Evolutionary conservation across 116 monocot species (phyloP).

Genomic region (Dioscorea cayenensis): DNA sequence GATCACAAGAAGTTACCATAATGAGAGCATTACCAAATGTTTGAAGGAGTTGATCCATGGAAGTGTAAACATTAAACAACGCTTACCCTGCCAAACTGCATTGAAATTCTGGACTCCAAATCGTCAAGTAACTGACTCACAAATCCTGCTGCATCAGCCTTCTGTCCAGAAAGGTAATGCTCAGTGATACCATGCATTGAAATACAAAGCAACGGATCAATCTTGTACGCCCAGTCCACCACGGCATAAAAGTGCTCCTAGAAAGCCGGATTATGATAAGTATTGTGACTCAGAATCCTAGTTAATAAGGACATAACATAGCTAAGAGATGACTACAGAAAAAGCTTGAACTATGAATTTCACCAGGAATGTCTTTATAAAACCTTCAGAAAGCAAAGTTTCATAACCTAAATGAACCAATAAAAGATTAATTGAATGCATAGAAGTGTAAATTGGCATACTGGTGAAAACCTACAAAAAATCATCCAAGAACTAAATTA

Average conservation of each 20-base stretch:
- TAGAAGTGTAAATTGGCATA: not conserved
- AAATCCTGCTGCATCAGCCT: constrained; percentile 98
- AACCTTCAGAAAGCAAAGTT: not conserved
- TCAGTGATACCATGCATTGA: constrained; percentile 99
- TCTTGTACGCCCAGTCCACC: constrained; percentile 96
- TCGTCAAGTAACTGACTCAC: constrained; percentile 85
- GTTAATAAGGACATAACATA: not conserved
- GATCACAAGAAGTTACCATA: not conserved
- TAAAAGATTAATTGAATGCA: not conserved
- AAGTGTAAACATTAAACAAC: not conserved
- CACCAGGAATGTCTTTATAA: not conserved
- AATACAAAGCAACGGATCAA: constrained; percentile 91
- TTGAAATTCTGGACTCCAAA: constrained; percentile 68
- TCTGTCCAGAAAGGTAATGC: constrained; percentile 94
- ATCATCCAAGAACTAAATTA: too few relatives aligned
- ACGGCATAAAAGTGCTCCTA: constrained; percentile 98
- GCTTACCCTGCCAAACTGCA: constrained; percentile 69
- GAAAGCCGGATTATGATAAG: not conserved
- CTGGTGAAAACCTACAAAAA: not conserved
- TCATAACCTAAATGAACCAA: not conserved
- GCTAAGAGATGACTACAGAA: not conserved
- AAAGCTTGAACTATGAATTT: not conserved
- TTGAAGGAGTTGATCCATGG: not conserved
- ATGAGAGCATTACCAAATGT: too few relatives aligned
- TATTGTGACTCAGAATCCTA: not conserved